Evolutionary conservation across 208 protist genomes (phyloP), one percentile per base, ranked within the genome.

Genomic region (Sergeia podlipaevii): DNA sequence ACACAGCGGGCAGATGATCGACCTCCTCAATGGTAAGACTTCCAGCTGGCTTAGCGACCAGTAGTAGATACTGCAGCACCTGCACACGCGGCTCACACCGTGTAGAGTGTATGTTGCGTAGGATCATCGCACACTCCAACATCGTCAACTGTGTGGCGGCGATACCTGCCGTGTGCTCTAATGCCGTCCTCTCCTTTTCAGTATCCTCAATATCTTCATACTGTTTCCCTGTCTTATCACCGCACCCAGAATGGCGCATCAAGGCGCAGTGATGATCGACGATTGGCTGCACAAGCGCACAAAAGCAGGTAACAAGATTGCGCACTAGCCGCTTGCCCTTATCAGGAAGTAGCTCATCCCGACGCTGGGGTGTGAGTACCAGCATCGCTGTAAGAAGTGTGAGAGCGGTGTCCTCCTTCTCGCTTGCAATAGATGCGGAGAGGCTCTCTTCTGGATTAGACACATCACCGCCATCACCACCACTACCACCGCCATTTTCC

Each of bases 331-430:
- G 51, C 4, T 48, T 33, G 39, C 78, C 70, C 11, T 34, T 37
- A 13, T 44, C 54, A 13, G 60, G 50, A 33, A 82, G 33, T 42
- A 70, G 48, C 13, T 28, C 44, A 15, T 59, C 24, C 1, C 62
- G 60, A 8, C 56, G 55, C 38, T 58, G 38, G 5, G 66, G 56
- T 26, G 65, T 52, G 27, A 69, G 60, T 41, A 77, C 45, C n/a
- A 70, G 41, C 36, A 78, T 50, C 50, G 75, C 69, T 5, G 70
- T 67, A 10, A 84, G 52, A 29, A 72, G 66, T 17, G 69, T 68
- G 65, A 65, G 53, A 1, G 63, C 41, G 28, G 62, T 63, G 11
- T 55, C 39, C 18, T 45, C 48, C 17, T 38, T 33, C 23, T 72
- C 59, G 3, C 56, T 37, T 20, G 56, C 51, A 53, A 71, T 67